phyloP scores from a whole-genome alignment of 441 rosid genomes.

The Syzygium syzygioides region DNA sequence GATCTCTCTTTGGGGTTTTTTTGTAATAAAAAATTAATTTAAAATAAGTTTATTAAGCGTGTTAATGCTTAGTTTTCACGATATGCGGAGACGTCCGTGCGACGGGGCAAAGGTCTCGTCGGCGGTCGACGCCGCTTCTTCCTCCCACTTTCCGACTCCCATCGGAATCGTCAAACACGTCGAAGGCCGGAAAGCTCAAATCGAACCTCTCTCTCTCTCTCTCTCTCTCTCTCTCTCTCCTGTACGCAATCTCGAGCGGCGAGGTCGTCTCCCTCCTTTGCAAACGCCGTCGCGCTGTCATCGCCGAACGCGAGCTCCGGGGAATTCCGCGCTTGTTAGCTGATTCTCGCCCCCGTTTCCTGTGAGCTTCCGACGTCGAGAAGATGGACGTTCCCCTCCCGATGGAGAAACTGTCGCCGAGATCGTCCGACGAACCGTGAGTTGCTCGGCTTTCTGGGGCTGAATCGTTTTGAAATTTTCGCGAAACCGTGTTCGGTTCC shows the following conservation, averaged over 20 bases:
- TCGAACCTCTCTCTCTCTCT: no score
- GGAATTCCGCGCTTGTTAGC: not conserved
- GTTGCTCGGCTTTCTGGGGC: not conserved
- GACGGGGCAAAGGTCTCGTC: no score
- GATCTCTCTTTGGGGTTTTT: no score
- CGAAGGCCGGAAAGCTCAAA: not conserved
- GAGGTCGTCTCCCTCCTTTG: not conserved
- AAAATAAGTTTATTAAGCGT: no score
- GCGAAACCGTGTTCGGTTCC: not conserved
- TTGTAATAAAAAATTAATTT: no score
- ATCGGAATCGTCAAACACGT: not conserved
- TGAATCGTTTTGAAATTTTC: not conserved
- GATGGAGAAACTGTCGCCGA: constrained; percentile 31
- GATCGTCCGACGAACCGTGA: constrained; percentile 1
- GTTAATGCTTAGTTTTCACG: no score
- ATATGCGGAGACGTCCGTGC: no score
- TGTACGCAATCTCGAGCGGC: not conserved
- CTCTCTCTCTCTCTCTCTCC: no score
- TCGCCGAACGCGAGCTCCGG: not conserved
- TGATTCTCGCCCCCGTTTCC: not conserved
- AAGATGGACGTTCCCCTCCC: constrained; percentile 48
- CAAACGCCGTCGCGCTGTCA: not conserved
- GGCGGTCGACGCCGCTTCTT: no score
- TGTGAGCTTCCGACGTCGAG: not conserved
- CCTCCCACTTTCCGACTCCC: no score